phyloP scores from a whole-genome alignment of 768 basidiomycete species.

The Auricularia cornea region DNA sequence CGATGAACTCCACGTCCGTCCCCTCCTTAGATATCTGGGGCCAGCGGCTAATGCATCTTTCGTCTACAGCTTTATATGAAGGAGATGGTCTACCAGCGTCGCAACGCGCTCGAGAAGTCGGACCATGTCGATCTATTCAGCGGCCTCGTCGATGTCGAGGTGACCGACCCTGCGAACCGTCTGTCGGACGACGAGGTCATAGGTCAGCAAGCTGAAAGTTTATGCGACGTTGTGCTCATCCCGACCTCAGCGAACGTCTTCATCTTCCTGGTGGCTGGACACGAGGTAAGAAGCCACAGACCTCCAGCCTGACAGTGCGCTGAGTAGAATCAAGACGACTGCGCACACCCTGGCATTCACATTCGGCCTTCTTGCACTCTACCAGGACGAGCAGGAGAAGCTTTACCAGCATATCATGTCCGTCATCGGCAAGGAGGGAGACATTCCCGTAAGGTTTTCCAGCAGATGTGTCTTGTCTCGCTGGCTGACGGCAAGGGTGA shows the following conservation, averaged over 20 bases:
- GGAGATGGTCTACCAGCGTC: neutral
- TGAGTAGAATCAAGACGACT: slow-evolving; percentile 15
- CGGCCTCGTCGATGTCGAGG: neutral
- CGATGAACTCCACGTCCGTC: neutral
- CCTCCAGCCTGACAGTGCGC: neutral
- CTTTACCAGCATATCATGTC: slow-evolving; percentile 7
- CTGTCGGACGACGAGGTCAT: neutral
- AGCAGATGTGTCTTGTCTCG: neutral
- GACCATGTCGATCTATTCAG: neutral
- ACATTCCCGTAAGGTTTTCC: slow-evolving; percentile 2
- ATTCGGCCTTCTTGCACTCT: slow-evolving; percentile 16
- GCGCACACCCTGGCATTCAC: slow-evolving; percentile 15
- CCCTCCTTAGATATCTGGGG: no score
- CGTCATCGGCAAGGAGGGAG: neutral
- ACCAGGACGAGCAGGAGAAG: slow-evolving; percentile 15
- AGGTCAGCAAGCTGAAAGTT: no score
- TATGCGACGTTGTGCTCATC: no score
- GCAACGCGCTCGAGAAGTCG: neutral
- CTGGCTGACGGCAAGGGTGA: neutral
- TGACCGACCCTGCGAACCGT: neutral
- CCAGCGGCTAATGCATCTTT: no score
- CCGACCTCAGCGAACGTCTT: slow-evolving; percentile 8
- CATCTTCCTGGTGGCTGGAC: slow-evolving; percentile 17
- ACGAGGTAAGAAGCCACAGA: slow-evolving; percentile 10
- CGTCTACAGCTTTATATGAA: neutral